These are phyloP conservation scores for Aspergillus thermomutatus DNA, from an alignment of 2,329 filamentous ascomycete species.

Conservation along the genomic window DNA sequence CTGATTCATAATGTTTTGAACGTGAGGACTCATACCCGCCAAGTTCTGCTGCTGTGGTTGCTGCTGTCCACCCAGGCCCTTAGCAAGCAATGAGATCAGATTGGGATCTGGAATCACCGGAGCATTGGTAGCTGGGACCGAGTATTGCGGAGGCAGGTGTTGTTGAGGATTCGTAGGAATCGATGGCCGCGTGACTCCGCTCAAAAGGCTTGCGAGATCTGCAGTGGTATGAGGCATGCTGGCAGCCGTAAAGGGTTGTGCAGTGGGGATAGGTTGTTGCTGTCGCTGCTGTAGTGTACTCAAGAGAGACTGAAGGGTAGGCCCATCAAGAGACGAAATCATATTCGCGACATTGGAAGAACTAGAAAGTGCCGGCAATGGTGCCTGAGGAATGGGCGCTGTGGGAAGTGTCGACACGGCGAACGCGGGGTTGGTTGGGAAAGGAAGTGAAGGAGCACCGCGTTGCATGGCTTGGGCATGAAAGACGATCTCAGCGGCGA, in stretches of 20 bases:
- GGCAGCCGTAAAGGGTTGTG: constrained; percentile 33
- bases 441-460: constrained; percentile 33
- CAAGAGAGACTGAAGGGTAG: constrained; percentile 67
- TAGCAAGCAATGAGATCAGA: constrained; percentile 37
- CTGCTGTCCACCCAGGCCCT: constrained; percentile 35
- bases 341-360: constrained; percentile 59
- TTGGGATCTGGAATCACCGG: constrained; percentile 33
- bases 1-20: constrained; percentile 49
- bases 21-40: constrained; percentile 33
- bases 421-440: constrained; percentile 35
- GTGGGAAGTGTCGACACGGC: constrained; percentile 34
- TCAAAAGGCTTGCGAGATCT: constrained; percentile 42
- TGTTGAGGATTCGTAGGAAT: constrained; percentile 29
- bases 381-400: constrained; percentile 29
- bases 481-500: constrained; percentile 76
- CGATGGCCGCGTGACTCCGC: constrained; percentile 36
- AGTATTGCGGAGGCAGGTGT: constrained; percentile 27
- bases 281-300: constrained; percentile 53
- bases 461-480: constrained; percentile 49
- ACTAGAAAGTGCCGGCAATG: constrained; percentile 33
- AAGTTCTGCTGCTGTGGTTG: constrained; percentile 35
- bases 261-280: constrained; percentile 30
- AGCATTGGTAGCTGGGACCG: constrained; percentile 25
- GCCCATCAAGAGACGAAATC: constrained; percentile 65
- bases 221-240: constrained; percentile 31